Evolutionary conservation across 73 alveolate genomes (phyloP).

Genomic region (Paramecium primaurelia): DNA sequence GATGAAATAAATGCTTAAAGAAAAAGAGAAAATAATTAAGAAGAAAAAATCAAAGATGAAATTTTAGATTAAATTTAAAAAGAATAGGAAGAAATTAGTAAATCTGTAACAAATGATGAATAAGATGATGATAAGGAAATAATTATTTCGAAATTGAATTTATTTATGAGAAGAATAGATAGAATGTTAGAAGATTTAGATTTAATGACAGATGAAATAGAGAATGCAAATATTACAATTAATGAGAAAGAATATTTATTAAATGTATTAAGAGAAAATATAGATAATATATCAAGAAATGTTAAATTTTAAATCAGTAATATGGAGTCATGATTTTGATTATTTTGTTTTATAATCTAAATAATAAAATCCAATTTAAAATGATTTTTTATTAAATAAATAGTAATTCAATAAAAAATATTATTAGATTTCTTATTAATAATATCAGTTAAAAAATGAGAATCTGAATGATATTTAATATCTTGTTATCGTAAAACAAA

Average conservation of each 20-base stretch:
- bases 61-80: neutral
- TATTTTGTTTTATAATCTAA: neutral
- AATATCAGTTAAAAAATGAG: neutral
- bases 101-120: neutral
- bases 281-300: conserved; percentile 53
- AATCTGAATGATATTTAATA: neutral
- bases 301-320: conserved; percentile 55
- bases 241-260: conserved; percentile 43
- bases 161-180: conserved; percentile 35
- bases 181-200: conserved; percentile 16
- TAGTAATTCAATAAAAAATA: neutral
- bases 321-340: conserved; percentile 54
- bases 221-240: conserved; percentile 30
- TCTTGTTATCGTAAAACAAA: neutral
- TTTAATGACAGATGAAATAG: conserved; percentile 49
- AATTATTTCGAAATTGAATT: conserved; percentile 12
- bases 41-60: neutral
- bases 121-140: conserved; percentile 43
- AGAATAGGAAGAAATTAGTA: conserved; percentile 9
- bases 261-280: conserved; percentile 37
- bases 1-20: conserved; percentile 37
- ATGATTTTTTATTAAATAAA: no score
- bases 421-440: neutral
- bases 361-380: neutral
- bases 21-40: neutral